Evolutionary conservation across 192 early-diverging fungal species (phyloP).

Genomic region (Coemansia sp.): DNA sequence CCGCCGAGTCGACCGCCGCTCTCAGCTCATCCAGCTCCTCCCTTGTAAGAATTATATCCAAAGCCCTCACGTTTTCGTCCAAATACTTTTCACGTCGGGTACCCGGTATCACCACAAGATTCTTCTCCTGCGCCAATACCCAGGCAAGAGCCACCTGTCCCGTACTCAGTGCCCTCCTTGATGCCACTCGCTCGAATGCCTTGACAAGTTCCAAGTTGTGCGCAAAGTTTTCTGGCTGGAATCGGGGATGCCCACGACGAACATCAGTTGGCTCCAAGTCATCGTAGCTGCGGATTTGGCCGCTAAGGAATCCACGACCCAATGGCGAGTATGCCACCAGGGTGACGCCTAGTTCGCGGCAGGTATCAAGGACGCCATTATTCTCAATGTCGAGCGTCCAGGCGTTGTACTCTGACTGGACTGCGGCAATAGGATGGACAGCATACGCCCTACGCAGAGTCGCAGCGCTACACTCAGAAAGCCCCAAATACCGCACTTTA

Average conservation of each 20-base stretch:
- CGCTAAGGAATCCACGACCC: slow-evolving; percentile 72
- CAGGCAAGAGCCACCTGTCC: slow-evolving; percentile 68
- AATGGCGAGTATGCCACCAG: slow-evolving; percentile 76
- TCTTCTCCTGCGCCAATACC: slow-evolving; percentile 61
- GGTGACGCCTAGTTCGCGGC: slow-evolving; percentile 75
- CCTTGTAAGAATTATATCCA: slow-evolving; percentile 23
- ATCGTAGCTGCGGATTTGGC: slow-evolving; percentile 59
- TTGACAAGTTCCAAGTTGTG: slow-evolving; percentile 66
- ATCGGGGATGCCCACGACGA: slow-evolving; percentile 59
- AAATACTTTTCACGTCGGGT: slow-evolving; percentile 58
- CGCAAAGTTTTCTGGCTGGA: slow-evolving; percentile 62
- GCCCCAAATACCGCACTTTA: slow-evolving; percentile 65
- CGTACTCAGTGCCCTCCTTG: slow-evolving; percentile 54
- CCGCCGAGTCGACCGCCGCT: neutral
- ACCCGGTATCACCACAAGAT: slow-evolving; percentile 63
- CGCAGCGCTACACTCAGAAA: slow-evolving; percentile 63
- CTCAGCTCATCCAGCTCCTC: slow-evolving; percentile 21
- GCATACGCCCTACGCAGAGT: slow-evolving; percentile 68
- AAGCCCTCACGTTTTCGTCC: slow-evolving; percentile 44
- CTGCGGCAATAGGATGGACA: slow-evolving; percentile 69
- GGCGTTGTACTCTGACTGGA: slow-evolving; percentile 56
- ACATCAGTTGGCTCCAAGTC: slow-evolving; percentile 62
- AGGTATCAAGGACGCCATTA: slow-evolving; percentile 68
- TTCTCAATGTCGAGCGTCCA: slow-evolving; percentile 67
- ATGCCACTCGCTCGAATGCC: slow-evolving; percentile 55